Evolutionary conservation across 2,329 filamentous ascomycete species (phyloP), one percentile per base, ranked within the genome.

Genomic region (Amauroascus verrucosus): DNA sequence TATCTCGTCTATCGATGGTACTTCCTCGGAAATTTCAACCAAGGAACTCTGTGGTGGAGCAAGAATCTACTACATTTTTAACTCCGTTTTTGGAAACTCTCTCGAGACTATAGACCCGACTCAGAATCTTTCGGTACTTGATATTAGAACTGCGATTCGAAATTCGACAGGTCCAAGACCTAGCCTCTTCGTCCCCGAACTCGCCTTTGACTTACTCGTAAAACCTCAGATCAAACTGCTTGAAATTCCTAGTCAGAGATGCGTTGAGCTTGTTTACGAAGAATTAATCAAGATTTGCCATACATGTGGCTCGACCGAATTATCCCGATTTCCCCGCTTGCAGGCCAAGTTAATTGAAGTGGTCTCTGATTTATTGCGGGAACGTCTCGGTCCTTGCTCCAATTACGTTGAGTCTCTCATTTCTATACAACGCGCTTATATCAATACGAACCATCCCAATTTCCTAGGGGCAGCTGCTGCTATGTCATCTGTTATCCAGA

Each of bases 281-380:
- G 93, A 98, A 70, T 78, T 98, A 43, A 98, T 98, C 75, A 98
- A 98, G 73, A 97, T 98, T 61, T 96, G 93, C 72, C 93, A 98
- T 68, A 98, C 93, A 0, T 98, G 93, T 71, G 93, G 93, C 57
- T 96, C 89, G 1, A 94, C 86, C 14, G 93, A 98, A 69, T 81
- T 98, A 18, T 86, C 88, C 51, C 81, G 93, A 58, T 98, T 91
- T 69, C 93, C 93, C 11, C 82, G 93, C 57, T 76, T 98, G 51
- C 93, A 98, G 72, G 93, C 84, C 50, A 97, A 97, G 72, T 83
- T 98, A 41, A 98, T 98, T 58, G 93, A 98, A 71, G 91, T 96
- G 16, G 93, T 98, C 1, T 97, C 93, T 6, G 93, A 98, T 67
- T 81, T 98, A 43, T 77, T 98, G 49, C 84, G 93, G 52, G 93